Percentiles rank a stretch among this genome's conserved stretches.
These are phyloP conservation scores for Coemansia sp. DNA, from an alignment of 192 early-diverging fungal genomes.

Conservation along the genomic window DNA sequence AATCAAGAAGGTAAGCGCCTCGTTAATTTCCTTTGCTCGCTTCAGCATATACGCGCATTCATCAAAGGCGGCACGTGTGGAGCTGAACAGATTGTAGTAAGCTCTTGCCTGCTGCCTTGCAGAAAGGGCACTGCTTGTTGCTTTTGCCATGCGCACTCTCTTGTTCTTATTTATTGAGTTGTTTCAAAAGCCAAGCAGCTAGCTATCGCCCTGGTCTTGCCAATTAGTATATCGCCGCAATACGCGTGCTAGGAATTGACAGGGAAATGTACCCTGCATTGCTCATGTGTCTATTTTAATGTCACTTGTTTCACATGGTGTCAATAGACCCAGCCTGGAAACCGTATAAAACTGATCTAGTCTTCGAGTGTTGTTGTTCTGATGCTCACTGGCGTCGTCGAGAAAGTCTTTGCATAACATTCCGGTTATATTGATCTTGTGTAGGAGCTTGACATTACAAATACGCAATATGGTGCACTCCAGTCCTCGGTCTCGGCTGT, in stretches of 20 bases:
- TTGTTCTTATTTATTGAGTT: too few species aligned
- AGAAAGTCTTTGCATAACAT: background rate
- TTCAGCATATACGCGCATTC: too few species aligned
- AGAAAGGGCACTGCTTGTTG: too few species aligned
- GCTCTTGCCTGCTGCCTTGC: too few species aligned
- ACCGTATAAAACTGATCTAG: too few species aligned
- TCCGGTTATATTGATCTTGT: slow-evolving; percentile 3
- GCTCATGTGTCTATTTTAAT: background rate
- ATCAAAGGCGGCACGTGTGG: slow-evolving; percentile 1
- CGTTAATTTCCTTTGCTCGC: background rate
- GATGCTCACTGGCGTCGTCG: too few species aligned
- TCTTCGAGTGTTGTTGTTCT: too few species aligned
- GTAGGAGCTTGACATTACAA: slow-evolving; percentile 62
- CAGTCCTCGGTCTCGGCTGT: slow-evolving; percentile 65
- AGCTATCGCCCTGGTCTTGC: slow-evolving; percentile 1
- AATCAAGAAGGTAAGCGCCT: slow-evolving; percentile 64
- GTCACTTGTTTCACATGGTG: too few species aligned
- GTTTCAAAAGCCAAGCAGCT: too few species aligned
- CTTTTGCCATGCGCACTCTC: too few species aligned
- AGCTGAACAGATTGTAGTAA: background rate
- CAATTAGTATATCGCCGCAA: background rate
- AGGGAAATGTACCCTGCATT: background rate
- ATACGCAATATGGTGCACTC: slow-evolving; percentile 64
- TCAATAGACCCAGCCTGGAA: too few species aligned
- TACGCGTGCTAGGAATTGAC: too few species aligned